These are phyloP conservation scores for Porodaedalea pini DNA, from an alignment of 1,284 basidiomycete species.

Conservation along the genomic window DNA sequence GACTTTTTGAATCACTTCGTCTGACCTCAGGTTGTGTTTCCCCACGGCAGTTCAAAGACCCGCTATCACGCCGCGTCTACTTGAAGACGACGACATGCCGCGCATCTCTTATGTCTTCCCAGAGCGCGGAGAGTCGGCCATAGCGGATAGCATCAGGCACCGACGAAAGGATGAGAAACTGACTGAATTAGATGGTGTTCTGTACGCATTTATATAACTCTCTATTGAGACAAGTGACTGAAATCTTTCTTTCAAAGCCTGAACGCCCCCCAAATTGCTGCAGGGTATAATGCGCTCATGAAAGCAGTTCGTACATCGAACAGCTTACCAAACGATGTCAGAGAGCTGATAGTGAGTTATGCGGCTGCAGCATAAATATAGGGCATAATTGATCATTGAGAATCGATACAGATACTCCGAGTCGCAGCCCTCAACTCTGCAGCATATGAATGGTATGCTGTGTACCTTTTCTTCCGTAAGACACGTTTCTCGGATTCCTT, in stretches of 20 bases:
- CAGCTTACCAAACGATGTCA: slow-evolving; percentile 43
- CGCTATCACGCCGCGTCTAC: no score
- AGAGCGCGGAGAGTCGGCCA: slow-evolving; percentile 16
- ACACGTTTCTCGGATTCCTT: no score
- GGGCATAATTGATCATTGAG: background rate
- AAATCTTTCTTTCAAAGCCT: slow-evolving; percentile 23
- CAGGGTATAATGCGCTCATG: slow-evolving; percentile 49
- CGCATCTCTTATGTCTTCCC: slow-evolving; percentile 23
- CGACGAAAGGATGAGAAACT: slow-evolving; percentile 21
- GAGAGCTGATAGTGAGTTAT: slow-evolving; percentile 46
- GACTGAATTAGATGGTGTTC: slow-evolving; percentile 20
- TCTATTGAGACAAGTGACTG: background rate
- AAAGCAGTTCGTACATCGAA: slow-evolving; percentile 48
- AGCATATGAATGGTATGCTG: slow-evolving; percentile 43
- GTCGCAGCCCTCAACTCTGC: slow-evolving; percentile 50
- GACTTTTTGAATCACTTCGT: no score
- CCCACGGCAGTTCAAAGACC: no score
- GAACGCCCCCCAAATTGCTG: slow-evolving; percentile 46
- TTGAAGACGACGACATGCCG: slow-evolving; percentile 18
- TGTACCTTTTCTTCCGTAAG: background rate
- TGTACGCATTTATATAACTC: slow-evolving; percentile 12
- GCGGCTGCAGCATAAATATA: background rate
- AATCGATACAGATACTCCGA: slow-evolving; percentile 41
- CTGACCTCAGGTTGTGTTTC: no score
- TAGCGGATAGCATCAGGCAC: slow-evolving; percentile 21